Evolutionary conservation across 495 filamentous ascomycete species (phyloP), one percentile per base, ranked within the genome.

Genomic region (Talaromyces thailandensis): DNA sequence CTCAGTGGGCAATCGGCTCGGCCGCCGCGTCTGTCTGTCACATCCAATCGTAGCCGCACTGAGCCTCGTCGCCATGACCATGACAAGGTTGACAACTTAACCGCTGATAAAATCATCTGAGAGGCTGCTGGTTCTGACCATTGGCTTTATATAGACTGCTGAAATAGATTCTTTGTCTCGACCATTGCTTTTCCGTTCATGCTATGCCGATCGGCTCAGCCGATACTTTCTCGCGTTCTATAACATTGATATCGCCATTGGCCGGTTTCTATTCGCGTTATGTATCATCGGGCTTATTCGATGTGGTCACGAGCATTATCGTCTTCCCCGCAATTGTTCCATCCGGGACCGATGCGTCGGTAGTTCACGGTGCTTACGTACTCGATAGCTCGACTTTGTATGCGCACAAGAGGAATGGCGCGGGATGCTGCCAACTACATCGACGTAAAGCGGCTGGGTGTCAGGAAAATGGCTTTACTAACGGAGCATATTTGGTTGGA

Each of bases 1-100:
- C 55, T 57, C 18, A 57, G 5, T 35, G 29, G 26, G 7, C 6
- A 57, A 25, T 23, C 14, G 12, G 8, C 55, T 57, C n/a, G 5
- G 11, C 55, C 29, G 55, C 28, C 5, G 55, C 55, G 50, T 35
- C 28, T 35, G 26, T 6, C 18, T 9, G n/a, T n/a, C 14, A 57
- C 18, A 35, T 57, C 55, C 55, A 57, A 57, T 57, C 29, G 55
- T 25, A 57, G 55, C 55, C 55, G 55, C 53, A 28, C 29, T 35
- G 12, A 57, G 8, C 29, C 14, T 32, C 28, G 55, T 25, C 28
- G 21, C 28, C 37, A 6, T 43, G 43, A 0, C 43, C n/a, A 48
- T 48, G 43, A 48, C 43, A 48, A 48, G 18, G 43, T 18, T 21
- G 43, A 48, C 43, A 21, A 21, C 43, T 48, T 48, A 21, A 48